Base-by-base conservation (phyloP, 2,329 filamentous ascomycete genomes). In the Ambrosiella beaveri region DNA sequence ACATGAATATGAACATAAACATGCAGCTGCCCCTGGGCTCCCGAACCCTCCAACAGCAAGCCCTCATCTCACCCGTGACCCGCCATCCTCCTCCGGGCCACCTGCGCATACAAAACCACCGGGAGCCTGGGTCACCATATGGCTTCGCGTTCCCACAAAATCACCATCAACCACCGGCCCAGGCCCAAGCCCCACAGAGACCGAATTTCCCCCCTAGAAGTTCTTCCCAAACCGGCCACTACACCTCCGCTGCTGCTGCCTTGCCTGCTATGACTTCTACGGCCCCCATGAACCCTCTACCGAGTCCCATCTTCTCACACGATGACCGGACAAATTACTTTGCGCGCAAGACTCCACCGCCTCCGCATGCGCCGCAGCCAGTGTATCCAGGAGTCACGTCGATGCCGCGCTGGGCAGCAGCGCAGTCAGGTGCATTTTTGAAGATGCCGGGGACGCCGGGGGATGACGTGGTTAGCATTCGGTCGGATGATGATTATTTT, bases 341-440 rank as follows among this genome's bases (percentile, higher is more conserved):
- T 35, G 54, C 54, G 17, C 56, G 59, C 19, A 15, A 45, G 6
- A 50, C 59, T n/a, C 56, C 59, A 13, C 59, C 59, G 12, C 52
- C 59, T 7, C 59, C 56, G 12, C 56, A 58, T 51, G 59, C 59
- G 5, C 59, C 59, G 15, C 54, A 58, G 36, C 59, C 59, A 1
- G 47, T 58, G 6, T 35, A 61, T 41, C 59, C 59, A 7, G 53
- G 59, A 12, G 27, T 57, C 17, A 57, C 45, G 7, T 38, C 38
- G 12, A 61, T 61, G 53, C 59, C 59, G 12, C 59, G 56, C 19
- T 61, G 59, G 59, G 59, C 59, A 9, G 54, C 57, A 41, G 59
- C 56, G 27, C 59, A 56, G 15, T 58, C 56, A 36, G 52, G 52
- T 15, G 37, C 17, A 12, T 61, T 61, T 50, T 12, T 53, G 13